Evolutionary conservation across 208 protist genomes (phyloP).

Genomic region (Leptomonas pyrrhocoris): DNA sequence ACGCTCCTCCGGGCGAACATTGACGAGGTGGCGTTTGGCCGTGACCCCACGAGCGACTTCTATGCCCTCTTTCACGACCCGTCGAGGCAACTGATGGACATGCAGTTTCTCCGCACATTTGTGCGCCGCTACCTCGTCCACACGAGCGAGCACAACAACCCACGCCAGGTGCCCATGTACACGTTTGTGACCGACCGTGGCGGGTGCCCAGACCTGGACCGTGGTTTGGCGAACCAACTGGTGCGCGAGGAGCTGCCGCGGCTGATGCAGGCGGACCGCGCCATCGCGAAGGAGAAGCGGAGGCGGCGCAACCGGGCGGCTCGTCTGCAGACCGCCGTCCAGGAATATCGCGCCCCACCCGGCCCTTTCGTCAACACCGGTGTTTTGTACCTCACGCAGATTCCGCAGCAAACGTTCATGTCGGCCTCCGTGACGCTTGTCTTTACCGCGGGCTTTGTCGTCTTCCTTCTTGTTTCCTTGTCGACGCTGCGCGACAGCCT

Average conservation of each 20-base stretch:
- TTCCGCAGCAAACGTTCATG: slow-evolving; percentile 60
- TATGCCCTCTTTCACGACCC: slow-evolving; percentile 70
- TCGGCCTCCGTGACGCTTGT: slow-evolving; percentile 44
- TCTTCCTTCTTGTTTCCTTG: neutral
- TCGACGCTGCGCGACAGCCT: neutral
- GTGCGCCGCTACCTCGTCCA: slow-evolving; percentile 80
- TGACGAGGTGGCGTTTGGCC: slow-evolving; percentile 68
- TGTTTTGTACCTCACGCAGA: slow-evolving; percentile 62
- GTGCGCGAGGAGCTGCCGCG: slow-evolving; percentile 63
- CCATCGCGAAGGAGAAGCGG: slow-evolving; percentile 40
- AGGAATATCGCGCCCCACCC: slow-evolving; percentile 36
- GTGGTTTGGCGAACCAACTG: slow-evolving; percentile 47
- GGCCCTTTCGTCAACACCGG: slow-evolving; percentile 57
- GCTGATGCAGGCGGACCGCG: slow-evolving; percentile 64
- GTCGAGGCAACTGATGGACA: slow-evolving; percentile 50
- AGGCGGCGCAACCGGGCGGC: slow-evolving; percentile 22
- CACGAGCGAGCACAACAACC: slow-evolving; percentile 74
- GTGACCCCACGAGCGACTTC: slow-evolving; percentile 55
- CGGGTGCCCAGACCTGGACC: slow-evolving; percentile 54
- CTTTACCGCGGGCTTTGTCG: slow-evolving; percentile 4
- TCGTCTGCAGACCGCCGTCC: slow-evolving; percentile 20
- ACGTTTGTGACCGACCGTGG: slow-evolving; percentile 59
- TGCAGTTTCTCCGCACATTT: slow-evolving; percentile 85
- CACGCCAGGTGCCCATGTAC: slow-evolving; percentile 55
- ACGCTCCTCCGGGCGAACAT: slow-evolving; percentile 72